Base-by-base conservation (phyloP, 78 protist genomes). In the Emiliania huxleyi region DNA sequence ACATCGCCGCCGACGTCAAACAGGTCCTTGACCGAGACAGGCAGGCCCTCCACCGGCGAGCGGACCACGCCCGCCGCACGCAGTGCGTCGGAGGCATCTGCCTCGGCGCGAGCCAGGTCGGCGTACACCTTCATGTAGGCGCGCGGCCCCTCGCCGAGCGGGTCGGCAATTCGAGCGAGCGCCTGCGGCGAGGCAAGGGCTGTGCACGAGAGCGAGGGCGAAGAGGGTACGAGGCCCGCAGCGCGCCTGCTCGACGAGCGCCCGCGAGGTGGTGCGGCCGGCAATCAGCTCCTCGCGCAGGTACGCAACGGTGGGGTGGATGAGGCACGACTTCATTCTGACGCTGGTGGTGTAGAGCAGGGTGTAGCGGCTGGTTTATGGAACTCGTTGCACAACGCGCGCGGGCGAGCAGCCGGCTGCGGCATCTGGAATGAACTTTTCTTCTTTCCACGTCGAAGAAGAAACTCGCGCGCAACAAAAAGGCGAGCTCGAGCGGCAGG, bases 111-210 rank as follows among this genome's bases (percentile, higher is more conserved):
- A 22, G 85, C 85, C 26, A 48, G 26, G 35, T 77, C 85, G 4
- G 15, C 26, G 46, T 77, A 77, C 29, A 77, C 48, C 85, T 77
- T 77, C 85, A 77, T 77, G 85, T 40, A 77, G n/a, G 85, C 46
- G 46, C 85, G 85, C 29, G 35, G 2, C 46, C 85, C 85, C 46
- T 77, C 85, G 1, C 83, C 83, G 3, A 2, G 2, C 5, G 83
- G 83, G 8, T 62, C 75, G 33, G 75, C 75, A 26, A 62, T 62
- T 19, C 75, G 62, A 19, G 62, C 8, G 62, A 52, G 62, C 15
- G 62, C n/a, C n/a, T n/a, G n/a, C n/a, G n/a, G n/a, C n/a, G n/a
- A n/a, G n/a, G n/a, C n/a, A n/a, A n/a, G n/a, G n/a, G n/a, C n/a
- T n/a, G n/a, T n/a, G n/a, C n/a, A n/a, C n/a, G n/a, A n/a, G n/a